These are phyloP conservation scores for Gnetum montanum DNA, from an alignment of 75 land plant species.

Conservation along the genomic window DNA sequence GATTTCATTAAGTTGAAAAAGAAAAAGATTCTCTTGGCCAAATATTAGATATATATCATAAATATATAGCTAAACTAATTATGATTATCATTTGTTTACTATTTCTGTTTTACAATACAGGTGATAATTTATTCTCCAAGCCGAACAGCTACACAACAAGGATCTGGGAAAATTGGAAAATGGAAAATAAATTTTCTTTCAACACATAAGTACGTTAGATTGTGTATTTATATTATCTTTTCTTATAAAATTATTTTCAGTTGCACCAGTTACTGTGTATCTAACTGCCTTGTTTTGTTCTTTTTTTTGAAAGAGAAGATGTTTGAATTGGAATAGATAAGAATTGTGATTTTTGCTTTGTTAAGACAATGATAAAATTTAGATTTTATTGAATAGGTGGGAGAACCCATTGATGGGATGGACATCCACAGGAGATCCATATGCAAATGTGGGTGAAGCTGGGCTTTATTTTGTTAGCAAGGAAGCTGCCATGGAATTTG, in stretches of 20 bases:
- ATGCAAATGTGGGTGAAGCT: conserved; percentile 81
- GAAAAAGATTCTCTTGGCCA: no score
- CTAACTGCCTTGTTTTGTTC: neutral
- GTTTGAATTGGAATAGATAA: no score
- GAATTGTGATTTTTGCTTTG: no score
- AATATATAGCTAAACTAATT: no score
- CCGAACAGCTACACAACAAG: conserved; percentile 72
- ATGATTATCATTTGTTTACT: no score
- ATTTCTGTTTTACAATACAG: conserved; percentile 15
- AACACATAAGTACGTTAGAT: conserved; percentile 69
- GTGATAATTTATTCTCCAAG: conserved; percentile 84
- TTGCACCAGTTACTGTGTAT: no score
- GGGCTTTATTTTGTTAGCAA: conserved; percentile 67
- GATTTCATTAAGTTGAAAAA: no score
- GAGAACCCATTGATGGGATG: conserved; percentile 98
- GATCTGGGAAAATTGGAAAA: conserved; percentile 55
- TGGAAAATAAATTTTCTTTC: conserved; percentile 95
- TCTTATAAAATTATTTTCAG: neutral
- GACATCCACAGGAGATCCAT: conserved; percentile 97
- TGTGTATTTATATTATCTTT: conserved; percentile 5
- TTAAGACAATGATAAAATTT: neutral
- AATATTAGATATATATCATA: no score
- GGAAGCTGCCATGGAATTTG: conserved; percentile 83
- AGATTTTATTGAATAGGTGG: conserved; percentile 43
- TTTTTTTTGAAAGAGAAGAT: neutral